Conservation (phyloP, 2,329 filamentous ascomycete species). For the Cladosporium sp. region DNA sequence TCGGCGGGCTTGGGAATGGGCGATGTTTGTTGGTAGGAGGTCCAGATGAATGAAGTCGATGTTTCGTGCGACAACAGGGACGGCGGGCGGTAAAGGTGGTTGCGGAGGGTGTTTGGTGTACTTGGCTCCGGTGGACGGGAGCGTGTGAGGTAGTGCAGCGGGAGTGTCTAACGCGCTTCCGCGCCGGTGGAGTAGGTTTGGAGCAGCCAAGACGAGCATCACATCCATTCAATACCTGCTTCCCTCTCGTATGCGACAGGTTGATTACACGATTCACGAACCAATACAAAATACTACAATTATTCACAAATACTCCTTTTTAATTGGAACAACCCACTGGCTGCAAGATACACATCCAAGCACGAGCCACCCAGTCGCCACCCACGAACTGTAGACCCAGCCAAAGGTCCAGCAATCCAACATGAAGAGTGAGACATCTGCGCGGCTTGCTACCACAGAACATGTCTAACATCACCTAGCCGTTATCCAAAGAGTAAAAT, state of each 20-base stretch:
- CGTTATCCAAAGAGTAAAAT: constrained; percentile 89
- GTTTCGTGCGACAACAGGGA: constrained; percentile 11
- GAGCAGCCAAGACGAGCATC: constrained; percentile 2
- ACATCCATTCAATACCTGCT: not conserved
- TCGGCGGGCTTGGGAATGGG: constrained; percentile 3
- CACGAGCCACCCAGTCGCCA: constrained; percentile 6
- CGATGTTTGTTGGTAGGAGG: not conserved
- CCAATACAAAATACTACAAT: not conserved
- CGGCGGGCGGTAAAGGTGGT: constrained; percentile 5
- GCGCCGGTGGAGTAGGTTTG: constrained; percentile 4
- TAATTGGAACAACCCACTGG: not conserved
- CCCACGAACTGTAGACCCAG: not conserved
- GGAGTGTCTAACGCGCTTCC: constrained; percentile 5
- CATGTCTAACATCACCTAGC: constrained; percentile 54
- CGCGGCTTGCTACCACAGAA: not conserved
- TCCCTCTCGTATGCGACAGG: not conserved
- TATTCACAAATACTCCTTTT: not conserved
- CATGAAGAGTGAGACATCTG: constrained; percentile 44
- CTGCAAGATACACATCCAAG: not conserved
- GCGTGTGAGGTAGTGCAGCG: constrained; percentile 5
- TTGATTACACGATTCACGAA: not conserved
- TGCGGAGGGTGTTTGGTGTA: constrained; percentile 4
- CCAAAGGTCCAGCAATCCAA: constrained; percentile 5
- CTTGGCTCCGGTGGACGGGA: constrained; percentile 9
- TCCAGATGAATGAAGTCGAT: not conserved